A percentile compares a stretch with the other conserved stretches of the same genome.
These are phyloP conservation scores for Penicillium sp. DNA, from an alignment of 2,329 filamentous ascomycete species.

Conservation along the genomic window DNA sequence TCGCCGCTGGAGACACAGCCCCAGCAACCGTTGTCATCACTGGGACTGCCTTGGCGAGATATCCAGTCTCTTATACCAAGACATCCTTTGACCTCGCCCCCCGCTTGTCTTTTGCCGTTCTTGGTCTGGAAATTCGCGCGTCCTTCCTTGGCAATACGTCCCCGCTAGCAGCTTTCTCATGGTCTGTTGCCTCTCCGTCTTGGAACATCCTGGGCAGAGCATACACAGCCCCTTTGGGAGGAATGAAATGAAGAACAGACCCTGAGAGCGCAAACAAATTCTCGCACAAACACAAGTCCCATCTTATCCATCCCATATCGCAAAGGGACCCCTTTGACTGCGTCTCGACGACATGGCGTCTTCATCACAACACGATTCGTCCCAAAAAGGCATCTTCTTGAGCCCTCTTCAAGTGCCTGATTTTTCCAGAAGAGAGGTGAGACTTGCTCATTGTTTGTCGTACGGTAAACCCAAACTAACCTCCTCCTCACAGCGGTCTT, in stretches of 20 bases:
- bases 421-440: constrained; percentile 23
- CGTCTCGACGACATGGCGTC: constrained; percentile 18
- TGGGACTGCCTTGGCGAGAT: neutral
- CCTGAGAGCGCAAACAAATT: neutral
- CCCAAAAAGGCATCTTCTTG: constrained; percentile 17
- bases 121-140: neutral
- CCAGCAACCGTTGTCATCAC: neutral
- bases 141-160: neutral
- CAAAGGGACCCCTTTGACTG: neutral
- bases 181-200: neutral
- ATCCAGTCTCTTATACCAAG: neutral
- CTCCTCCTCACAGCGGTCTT: constrained; percentile 15
- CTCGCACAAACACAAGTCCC: neutral
- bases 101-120: neutral
- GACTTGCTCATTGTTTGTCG: neutral
- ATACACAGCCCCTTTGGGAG: constrained; percentile 19
- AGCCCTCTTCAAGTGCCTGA: constrained; percentile 18
- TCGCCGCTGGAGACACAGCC: neutral
- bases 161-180: neutral
- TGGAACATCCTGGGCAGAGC: constrained; percentile 16
- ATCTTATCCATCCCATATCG: constrained; percentile 5
- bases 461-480: constrained; percentile 4
- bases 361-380: neutral
- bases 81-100: neutral
- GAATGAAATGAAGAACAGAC: constrained; percentile 2